These are phyloP conservation scores for Sporothrix inflata DNA, from an alignment of 2,329 filamentous ascomycete genomes.

Conservation along the genomic window DNA sequence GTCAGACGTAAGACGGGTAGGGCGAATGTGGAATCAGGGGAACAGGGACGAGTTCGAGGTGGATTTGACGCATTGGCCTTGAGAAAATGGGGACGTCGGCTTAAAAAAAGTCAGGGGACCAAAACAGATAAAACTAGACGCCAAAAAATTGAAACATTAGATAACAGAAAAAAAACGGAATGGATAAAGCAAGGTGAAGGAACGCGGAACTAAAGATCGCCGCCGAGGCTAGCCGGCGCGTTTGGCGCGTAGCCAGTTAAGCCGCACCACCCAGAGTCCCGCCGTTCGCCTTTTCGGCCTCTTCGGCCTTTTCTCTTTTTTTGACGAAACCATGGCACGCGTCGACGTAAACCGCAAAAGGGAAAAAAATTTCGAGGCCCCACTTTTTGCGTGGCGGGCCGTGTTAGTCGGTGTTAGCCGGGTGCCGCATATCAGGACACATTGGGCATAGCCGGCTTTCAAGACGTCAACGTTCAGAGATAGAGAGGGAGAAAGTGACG, in stretches of 20 bases:
- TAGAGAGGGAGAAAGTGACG: no score
- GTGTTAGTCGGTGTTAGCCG: constrained; percentile 18
- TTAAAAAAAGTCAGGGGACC: constrained; percentile 14
- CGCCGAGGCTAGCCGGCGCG: constrained; percentile 20
- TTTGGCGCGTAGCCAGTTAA: not conserved
- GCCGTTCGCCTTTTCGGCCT: not conserved
- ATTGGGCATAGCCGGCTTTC: not conserved
- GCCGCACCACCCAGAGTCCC: not conserved
- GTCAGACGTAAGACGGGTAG: not conserved
- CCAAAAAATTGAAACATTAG: not conserved
- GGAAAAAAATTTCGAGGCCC: not conserved
- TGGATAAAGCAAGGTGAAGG: not conserved
- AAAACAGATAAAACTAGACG: not conserved
- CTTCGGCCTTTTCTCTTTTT: not conserved
- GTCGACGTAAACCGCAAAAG: not conserved
- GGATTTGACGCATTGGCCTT: not conserved
- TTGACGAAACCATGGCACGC: not conserved
- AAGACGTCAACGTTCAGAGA: not conserved
- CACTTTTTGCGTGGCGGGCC: constrained; percentile 13
- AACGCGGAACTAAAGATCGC: not conserved
- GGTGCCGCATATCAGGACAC: not conserved
- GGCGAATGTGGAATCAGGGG: constrained; percentile 1
- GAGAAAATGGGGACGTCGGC: constrained; percentile 5
- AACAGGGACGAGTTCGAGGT: not conserved
- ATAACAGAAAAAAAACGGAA: constrained; percentile 6